A percentile compares a stretch with the other conserved stretches of the same genome.
Conservation (phyloP, 2,329 filamentous ascomycete genomes). For the Fusarium udum region DNA sequence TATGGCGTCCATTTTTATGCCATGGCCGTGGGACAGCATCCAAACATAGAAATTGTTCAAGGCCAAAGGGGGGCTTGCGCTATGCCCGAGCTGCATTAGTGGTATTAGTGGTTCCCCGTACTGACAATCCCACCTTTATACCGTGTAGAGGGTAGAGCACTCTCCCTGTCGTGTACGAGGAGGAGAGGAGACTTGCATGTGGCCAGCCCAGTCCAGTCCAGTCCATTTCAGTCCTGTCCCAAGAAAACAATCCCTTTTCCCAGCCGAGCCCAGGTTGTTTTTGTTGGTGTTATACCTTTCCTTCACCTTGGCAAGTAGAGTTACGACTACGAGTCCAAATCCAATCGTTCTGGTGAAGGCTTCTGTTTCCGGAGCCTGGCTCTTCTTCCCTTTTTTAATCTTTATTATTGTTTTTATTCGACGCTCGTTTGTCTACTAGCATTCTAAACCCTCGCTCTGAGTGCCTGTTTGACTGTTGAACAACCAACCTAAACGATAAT, state of each 20-base stretch:
- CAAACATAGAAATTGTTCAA: slow-evolving; percentile 41
- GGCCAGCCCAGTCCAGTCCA: slow-evolving; percentile 9
- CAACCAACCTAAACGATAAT: slow-evolving; percentile 6
- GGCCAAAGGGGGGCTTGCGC: slow-evolving; percentile 24
- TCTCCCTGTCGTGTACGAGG: slow-evolving; percentile 19
- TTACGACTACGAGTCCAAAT: slow-evolving; percentile 35
- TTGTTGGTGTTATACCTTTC: slow-evolving; percentile 33
- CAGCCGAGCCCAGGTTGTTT: slow-evolving; percentile 31
- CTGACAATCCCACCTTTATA: slow-evolving; percentile 19
- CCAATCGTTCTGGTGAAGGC: slow-evolving; percentile 35
- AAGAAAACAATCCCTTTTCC: slow-evolving; percentile 48
- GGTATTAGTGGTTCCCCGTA: slow-evolving; percentile 20
- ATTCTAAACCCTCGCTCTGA: slow-evolving; percentile 38
- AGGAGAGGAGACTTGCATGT: slow-evolving; percentile 35
- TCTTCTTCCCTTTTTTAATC: slow-evolving; percentile 20
- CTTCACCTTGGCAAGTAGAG: slow-evolving; percentile 18
- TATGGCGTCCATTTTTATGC: slow-evolving; percentile 39
- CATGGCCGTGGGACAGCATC: slow-evolving; percentile 37
- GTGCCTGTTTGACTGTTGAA: slow-evolving; percentile 24
- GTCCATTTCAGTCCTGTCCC: not conserved
- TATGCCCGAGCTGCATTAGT: slow-evolving; percentile 25
- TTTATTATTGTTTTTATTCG: slow-evolving; percentile 28
- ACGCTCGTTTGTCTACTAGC: slow-evolving; percentile 41
- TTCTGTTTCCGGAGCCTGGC: slow-evolving; percentile 29
- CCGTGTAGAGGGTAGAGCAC: not conserved